phyloP scores from a whole-genome alignment of 1,139 yeast genomes.

The Magnusiomyces fungicola region DNA sequence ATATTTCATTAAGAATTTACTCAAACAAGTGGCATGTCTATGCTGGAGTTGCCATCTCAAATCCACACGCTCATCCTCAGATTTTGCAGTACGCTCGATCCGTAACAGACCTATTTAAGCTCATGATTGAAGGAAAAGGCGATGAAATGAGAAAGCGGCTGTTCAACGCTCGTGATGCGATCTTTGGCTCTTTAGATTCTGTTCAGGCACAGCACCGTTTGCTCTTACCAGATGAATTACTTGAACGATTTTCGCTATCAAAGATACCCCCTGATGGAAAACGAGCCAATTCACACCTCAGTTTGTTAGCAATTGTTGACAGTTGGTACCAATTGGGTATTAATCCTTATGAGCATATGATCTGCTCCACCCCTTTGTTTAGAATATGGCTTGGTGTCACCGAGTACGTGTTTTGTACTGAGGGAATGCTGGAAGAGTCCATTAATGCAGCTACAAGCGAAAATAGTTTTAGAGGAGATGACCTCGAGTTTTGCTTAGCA shows the following conservation, averaged over 20 bases:
- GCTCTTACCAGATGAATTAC: conserved; percentile 68
- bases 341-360: conserved; percentile 92
- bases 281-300: conserved; percentile 82
- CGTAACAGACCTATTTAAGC: conserved; percentile 70
- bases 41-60: conserved; percentile 93
- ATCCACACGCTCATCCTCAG: conserved; percentile 90
- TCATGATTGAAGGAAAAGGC: conserved; percentile 67
- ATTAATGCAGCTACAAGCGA: conserved; percentile 71
- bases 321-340: conserved; percentile 83
- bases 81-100: conserved; percentile 84
- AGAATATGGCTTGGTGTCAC: conserved; percentile 91
- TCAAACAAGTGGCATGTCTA: conserved; percentile 97
- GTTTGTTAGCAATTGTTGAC: conserved; percentile 84
- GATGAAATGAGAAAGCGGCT: conserved; percentile 54
- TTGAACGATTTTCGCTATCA: conserved; percentile 72
- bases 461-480: conserved; percentile 77
- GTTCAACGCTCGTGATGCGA: conserved; percentile 58
- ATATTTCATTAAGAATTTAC: conserved; percentile 81
- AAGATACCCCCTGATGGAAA: conserved; percentile 65
- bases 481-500: conserved; percentile 50
- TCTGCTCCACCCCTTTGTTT: conserved; percentile 90
- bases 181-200: conserved; percentile 54
- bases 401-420: conserved; percentile 82
- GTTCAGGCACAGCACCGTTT: conserved; percentile 42
- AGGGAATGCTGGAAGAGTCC: conserved; percentile 71